Evolutionary conservation across 2,329 filamentous ascomycete species (phyloP), one percentile per base, ranked within the genome.

Genomic region (Microdochium trichocladiopsis): DNA sequence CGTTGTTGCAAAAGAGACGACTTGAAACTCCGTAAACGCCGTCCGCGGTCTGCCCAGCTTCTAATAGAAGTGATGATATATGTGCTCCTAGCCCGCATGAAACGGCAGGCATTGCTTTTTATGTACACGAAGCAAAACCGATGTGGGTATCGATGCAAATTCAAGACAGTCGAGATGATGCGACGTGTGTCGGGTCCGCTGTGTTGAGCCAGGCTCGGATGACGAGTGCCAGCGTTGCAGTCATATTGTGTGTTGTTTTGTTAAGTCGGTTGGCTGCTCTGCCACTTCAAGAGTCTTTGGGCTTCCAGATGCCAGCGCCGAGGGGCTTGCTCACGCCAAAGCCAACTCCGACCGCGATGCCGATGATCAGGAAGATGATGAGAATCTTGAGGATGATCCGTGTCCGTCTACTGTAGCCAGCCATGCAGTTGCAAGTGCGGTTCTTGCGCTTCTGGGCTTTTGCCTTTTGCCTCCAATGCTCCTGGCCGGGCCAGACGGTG

Each of bases 321-420:
- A 84, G 69, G 2, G 79, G 75, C 65, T 80, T 84, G 72, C 79
- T 83, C 58, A 85, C 72, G 49, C 82, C 82, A 47, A 85, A 72
- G 22, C 82, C 82, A 22, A 85, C 62, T 45, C 72, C 78, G 10
- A 83, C 72, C 14, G 76, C 79, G 50, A 77, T 63, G 49, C 78
- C 78, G 4, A 83, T 62, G 21, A 83, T 69, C 24, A 83, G 62
- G 4, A 81, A 56, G 2, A 71, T 71, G 48, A 83, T 75, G 45
- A 75, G 57, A n/a, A 84, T 65, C 68, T 83, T 83, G 58, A 69
- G 69, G 33, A 77, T 69, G 55, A 84, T 73, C 36, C 74, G 73
- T 57, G 77, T 82, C 48, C 78, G 76, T 60, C 72, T 74, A 69
- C 72, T 78, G 50, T 84, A 71, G 28, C 67, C 65, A 47, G 77